These are phyloP conservation scores for Fusarium subtropicale DNA, from an alignment of 2,329 filamentous ascomycete species.

Conservation along the genomic window DNA sequence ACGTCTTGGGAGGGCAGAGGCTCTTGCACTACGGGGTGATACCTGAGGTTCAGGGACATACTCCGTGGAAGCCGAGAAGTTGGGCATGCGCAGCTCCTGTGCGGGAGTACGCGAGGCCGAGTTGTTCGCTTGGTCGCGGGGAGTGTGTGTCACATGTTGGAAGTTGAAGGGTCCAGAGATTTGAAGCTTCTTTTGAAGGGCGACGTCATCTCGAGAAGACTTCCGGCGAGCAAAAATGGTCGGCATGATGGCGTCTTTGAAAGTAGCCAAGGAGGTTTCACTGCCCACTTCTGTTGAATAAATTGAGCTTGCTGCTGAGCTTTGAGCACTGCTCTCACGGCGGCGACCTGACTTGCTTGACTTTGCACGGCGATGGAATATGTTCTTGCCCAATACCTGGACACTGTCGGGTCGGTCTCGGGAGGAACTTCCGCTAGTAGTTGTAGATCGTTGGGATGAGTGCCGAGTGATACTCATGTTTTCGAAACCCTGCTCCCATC, in stretches of 20 bases:
- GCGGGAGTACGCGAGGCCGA: conserved; percentile 52
- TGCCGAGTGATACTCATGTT: conserved; percentile 63
- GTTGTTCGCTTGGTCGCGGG: conserved; percentile 60
- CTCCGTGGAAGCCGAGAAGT: conserved; percentile 54
- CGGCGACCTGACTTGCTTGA: conserved; percentile 56
- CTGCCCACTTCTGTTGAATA: conserved; percentile 58
- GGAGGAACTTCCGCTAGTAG: conserved; percentile 61
- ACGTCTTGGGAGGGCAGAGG: conserved; percentile 49
- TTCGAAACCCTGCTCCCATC: conserved; percentile 64
- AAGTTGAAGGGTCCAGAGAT: conserved; percentile 76
- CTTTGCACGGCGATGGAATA: conserved; percentile 66
- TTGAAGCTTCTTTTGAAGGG: conserved; percentile 56
- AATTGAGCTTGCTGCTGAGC: conserved; percentile 61
- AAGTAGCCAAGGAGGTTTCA: conserved; percentile 50
- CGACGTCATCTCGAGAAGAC: conserved; percentile 51
- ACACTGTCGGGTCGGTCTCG: conserved; percentile 69
- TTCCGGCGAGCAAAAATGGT: conserved; percentile 65
- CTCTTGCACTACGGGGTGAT: conserved; percentile 36
- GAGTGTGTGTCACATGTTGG: conserved; percentile 71
- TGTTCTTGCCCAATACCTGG: conserved; percentile 68
- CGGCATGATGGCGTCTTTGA: conserved; percentile 61
- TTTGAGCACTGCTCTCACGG: conserved; percentile 63
- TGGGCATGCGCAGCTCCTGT: conserved; percentile 59
- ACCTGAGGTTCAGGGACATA: conserved; percentile 32
- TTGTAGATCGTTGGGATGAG: conserved; percentile 67